Conservation (phyloP, 2,329 filamentous ascomycete species). For the Cladophialophora immunda region DNA sequence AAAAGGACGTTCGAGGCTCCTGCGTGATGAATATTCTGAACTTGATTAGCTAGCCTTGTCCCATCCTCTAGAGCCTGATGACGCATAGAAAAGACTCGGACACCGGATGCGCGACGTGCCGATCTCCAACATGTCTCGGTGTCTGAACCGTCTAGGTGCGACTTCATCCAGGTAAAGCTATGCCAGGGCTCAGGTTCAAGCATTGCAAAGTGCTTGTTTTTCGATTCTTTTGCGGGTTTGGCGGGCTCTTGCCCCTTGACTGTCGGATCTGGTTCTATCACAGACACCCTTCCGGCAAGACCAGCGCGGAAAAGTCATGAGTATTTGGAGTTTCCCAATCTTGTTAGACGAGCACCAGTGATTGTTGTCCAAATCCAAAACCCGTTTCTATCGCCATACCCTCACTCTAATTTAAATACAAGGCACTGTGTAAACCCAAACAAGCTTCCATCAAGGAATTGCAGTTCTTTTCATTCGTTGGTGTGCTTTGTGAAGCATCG, state of each 20-base stretch:
- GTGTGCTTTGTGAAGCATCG: not conserved
- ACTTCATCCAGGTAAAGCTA: not conserved
- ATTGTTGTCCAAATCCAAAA: no score
- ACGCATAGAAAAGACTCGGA: not conserved
- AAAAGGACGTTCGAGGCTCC: no score
- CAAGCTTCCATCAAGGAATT: no score
- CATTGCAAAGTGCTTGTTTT: constrained; percentile 60
- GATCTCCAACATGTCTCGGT: not conserved
- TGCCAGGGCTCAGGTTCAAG: not conserved
- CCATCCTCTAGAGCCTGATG: not conserved
- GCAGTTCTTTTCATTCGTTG: not conserved
- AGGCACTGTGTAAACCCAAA: no score
- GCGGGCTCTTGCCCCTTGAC: constrained; percentile 64
- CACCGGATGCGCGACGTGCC: not conserved
- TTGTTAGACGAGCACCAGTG: no score
- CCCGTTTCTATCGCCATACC: no score
- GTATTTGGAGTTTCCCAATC: constrained; percentile 53
- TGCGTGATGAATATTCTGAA: not conserved
- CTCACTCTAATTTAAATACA: no score
- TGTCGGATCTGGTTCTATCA: constrained; percentile 56
- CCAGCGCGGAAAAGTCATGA: constrained; percentile 53
- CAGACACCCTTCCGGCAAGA: constrained; percentile 55
- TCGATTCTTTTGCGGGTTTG: constrained; percentile 62
- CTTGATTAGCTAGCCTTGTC: not conserved
- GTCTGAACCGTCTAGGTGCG: not conserved